phyloP scores from a whole-genome alignment of 2,329 filamentous ascomycete genomes.

The Seiridium cupressi region DNA sequence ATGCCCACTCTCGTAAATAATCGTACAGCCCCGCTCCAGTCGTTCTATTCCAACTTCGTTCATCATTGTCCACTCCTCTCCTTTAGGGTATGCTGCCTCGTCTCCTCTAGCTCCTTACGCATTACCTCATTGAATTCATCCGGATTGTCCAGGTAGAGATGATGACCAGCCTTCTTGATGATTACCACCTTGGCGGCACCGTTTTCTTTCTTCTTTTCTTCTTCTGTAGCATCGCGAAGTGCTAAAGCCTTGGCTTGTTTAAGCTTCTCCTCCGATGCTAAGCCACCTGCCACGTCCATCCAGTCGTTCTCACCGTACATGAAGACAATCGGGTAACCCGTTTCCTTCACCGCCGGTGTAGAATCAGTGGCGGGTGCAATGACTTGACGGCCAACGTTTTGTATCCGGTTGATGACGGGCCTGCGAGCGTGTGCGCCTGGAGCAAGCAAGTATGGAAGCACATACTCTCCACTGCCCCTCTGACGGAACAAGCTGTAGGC shows the following conservation, averaged over 20 bases:
- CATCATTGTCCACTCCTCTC: conserved; percentile 10
- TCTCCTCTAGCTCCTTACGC: conserved; percentile 52
- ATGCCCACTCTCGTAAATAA: not conserved
- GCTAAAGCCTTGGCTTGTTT: conserved; percentile 62
- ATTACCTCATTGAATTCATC: conserved; percentile 56
- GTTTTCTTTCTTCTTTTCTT: conserved; percentile 70
- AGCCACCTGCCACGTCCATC: conserved; percentile 93
- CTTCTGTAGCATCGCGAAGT: conserved; percentile 59
- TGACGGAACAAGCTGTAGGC: conserved; percentile 93
- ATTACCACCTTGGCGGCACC: conserved; percentile 81
- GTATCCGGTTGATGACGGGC: conserved; percentile 83
- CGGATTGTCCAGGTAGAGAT: conserved; percentile 59
- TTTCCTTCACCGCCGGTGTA: conserved; percentile 41
- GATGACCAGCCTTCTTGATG: conserved; percentile 61
- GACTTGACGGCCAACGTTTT: conserved; percentile 77
- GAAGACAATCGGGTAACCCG: conserved; percentile 78
- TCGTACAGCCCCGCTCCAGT: not conserved
- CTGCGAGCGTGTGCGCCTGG: conserved; percentile 89
- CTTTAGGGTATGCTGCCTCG: conserved; percentile 28
- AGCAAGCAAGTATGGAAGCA: conserved; percentile 85
- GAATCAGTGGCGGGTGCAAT: conserved; percentile 33
- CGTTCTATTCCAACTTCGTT: not conserved
- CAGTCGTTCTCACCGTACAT: conserved; percentile 99
- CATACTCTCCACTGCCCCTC: conserved; percentile 90
- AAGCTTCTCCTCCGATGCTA: conserved; percentile 76